Percentiles rank a stretch among this genome's conserved stretches.
phyloP scores from a whole-genome alignment of 139 green algal species.

The Tetratostichococcus sp. region DNA sequence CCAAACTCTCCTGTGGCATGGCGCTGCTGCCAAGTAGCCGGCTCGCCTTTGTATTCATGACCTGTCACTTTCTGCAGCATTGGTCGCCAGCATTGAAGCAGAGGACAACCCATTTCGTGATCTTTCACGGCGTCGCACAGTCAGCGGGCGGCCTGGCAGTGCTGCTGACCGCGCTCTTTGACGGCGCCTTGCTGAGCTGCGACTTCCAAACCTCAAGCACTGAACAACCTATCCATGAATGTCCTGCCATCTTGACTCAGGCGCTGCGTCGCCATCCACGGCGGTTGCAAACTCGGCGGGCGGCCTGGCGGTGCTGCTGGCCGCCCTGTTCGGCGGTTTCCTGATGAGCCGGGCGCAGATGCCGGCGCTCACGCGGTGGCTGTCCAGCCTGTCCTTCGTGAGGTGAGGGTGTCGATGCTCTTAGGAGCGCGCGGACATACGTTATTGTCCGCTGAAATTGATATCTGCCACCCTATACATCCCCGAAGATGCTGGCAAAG shows the following conservation, averaged over 20 bases:
- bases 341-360: slow-evolving; percentile 50
- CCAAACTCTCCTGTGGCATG: too few relatives aligned
- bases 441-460: too few relatives aligned
- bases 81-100: too few relatives aligned
- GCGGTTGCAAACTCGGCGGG: slow-evolving; percentile 32
- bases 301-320: slow-evolving; percentile 43
- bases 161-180: slow-evolving; percentile 47
- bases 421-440: not conserved
- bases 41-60: too few relatives aligned
- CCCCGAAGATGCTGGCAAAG: not conserved
- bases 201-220: too few relatives aligned
- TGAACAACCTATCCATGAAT: too few relatives aligned
- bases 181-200: slow-evolving; percentile 56
- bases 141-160: slow-evolving; percentile 36
- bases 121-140: slow-evolving; percentile 35
- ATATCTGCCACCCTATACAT: not conserved
- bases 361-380: slow-evolving; percentile 27
- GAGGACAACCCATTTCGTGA: too few relatives aligned
- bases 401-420: slow-evolving; percentile 16
- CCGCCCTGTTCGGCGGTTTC: slow-evolving; percentile 59
- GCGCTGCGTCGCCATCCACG: slow-evolving; percentile 22
- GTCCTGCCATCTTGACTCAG: too few relatives aligned
- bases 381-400: slow-evolving; percentile 36
- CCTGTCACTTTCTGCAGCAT: too few relatives aligned
- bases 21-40: too few relatives aligned